These are phyloP conservation scores for Podaxis sp. DNA, from an alignment of 768 basidiomycete genomes.

Conservation along the genomic window DNA sequence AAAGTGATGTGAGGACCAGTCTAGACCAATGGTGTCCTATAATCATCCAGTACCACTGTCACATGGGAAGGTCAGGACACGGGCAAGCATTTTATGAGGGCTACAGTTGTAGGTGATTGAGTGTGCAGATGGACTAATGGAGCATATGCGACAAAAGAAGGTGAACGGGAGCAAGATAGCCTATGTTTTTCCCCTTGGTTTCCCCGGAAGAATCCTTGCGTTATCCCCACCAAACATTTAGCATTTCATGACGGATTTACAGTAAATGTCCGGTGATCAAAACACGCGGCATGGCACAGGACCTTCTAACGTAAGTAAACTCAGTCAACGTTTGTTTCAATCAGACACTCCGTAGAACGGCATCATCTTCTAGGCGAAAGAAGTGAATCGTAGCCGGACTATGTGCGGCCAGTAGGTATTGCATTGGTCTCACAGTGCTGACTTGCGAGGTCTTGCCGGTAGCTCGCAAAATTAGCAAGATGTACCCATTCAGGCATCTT, in stretches of 20 bases:
- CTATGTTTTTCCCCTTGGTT: no score
- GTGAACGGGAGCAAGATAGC: background rate
- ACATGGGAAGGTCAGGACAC: background rate
- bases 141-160: background rate
- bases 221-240: background rate
- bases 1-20: background rate
- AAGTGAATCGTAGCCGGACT: no score
- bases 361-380: no score
- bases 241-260: background rate
- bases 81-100: background rate
- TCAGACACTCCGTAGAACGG: background rate
- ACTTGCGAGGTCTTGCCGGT: no score
- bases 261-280: background rate
- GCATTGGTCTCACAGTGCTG: no score
- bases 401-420: no score
- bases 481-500: no score
- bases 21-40: background rate
- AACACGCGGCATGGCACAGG: background rate
- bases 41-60: background rate
- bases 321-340: background rate
- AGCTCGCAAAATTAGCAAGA: no score
- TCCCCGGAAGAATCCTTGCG: no score
- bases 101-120: background rate
- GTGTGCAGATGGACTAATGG: background rate
- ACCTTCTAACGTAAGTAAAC: background rate